These are phyloP conservation scores for Penicillium dipodomyicola DNA, from an alignment of 495 filamentous ascomycete species.

Conservation along the genomic window DNA sequence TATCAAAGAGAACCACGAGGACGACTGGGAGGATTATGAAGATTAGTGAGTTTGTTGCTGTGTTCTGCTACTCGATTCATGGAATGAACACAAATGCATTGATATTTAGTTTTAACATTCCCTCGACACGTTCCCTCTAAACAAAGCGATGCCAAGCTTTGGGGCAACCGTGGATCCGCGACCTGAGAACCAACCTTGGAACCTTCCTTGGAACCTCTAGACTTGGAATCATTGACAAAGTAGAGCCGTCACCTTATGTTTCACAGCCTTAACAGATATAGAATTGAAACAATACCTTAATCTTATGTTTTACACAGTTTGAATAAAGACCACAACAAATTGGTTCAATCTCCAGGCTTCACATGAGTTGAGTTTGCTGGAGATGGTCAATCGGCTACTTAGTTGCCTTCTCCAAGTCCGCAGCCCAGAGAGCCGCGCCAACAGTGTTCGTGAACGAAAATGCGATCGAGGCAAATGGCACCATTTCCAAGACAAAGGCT, in stretches of 20 bases:
- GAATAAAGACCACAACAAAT: neutral
- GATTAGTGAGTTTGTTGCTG: neutral
- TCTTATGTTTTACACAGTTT: neutral
- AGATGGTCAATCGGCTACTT: slow-evolving; percentile 11
- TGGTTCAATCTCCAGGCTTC: neutral
- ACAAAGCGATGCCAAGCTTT: neutral
- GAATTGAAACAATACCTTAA: neutral
- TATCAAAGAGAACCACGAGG: neutral
- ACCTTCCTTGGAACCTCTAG: too few relatives aligned
- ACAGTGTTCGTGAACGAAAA: slow-evolving; percentile 91
- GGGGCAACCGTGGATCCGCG: neutral
- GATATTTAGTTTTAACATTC: neutral
- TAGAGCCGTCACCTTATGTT: neutral
- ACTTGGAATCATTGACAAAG: too few relatives aligned
- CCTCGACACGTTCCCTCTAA: too few relatives aligned
- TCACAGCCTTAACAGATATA: neutral
- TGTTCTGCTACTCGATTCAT: neutral
- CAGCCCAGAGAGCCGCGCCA: slow-evolving; percentile 90
- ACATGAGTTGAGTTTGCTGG: neutral
- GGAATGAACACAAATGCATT: neutral
- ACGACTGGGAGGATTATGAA: slow-evolving; percentile 1
- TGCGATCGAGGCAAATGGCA: slow-evolving; percentile 77
- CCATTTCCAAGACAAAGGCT: slow-evolving; percentile 74
- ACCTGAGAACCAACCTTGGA: neutral
- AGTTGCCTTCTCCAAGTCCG: slow-evolving; percentile 71